Base-by-base conservation (phyloP, 108 stramenopile genomes). In the Hondaea fermentalgiana region DNA sequence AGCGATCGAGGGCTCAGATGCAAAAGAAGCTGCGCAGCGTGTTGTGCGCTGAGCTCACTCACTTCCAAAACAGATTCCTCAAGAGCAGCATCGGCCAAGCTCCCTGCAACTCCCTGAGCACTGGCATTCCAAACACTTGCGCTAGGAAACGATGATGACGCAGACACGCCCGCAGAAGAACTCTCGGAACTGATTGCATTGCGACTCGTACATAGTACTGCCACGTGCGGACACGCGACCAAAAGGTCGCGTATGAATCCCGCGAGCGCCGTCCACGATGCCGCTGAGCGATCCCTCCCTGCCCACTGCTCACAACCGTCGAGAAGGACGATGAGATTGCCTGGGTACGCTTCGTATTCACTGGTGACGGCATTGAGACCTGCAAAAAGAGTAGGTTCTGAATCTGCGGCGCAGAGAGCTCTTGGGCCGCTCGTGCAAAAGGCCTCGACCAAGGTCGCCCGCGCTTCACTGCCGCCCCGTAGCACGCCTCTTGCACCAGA, bases 11-110 rank as follows among this genome's bases (percentile, higher is more conserved):
- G 45, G 51, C 49, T 83, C 10, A 47, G 45, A 43, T 83, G 45
- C 76, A 83, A 17, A 12, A 83, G 76, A 12, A 83, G 51, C 76
- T 83, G 76, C n/a, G 76, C 76, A n/a, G 76, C 23, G 51, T 83
- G 3, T 25, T 23, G 12, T 12, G 45, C 51, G 49, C 23, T 25
- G 17, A 83, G 76, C 45, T 23, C 49, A 3, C 45, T 16, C 14
- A 83, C 23, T 53, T 83, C 76, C n/a, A 83, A 83, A 10, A 42
- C 42, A 16, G 25, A 6, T 17, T 69, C 64, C n/a, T 23, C 1
- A n/a, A 23, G 59, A n/a, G n/a, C 19, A 23, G 21, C 59, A 59
- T 59, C 19, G 19, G 19, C 59, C 19, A n/a, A 19, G n/a, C n/a
- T 19, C n/a, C 21, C 59, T 59, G 19, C 3, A 59, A 23, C n/a